phyloP scores from a whole-genome alignment of 2,329 filamentous ascomycete genomes.

The Cladosporium phlei region DNA sequence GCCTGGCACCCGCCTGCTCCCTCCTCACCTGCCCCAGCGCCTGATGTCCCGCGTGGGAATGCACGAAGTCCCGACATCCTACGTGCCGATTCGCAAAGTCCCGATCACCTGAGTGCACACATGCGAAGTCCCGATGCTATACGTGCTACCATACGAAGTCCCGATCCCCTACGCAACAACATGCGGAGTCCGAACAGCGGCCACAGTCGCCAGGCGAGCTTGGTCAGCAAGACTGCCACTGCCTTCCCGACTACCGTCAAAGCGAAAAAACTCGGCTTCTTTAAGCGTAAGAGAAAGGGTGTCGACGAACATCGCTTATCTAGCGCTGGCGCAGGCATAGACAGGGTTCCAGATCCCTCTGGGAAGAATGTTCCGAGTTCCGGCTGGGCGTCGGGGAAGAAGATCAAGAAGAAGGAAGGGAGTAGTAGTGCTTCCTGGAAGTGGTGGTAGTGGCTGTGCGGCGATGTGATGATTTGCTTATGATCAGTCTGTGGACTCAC shows the following conservation, averaged over 20 bases:
- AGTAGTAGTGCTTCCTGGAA: background rate
- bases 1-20: conserved; percentile 32
- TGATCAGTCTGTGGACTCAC: no score
- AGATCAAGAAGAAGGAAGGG: conserved; percentile 4
- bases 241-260: conserved; percentile 23
- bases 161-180: no score
- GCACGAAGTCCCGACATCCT: background rate
- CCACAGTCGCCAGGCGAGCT: conserved; percentile 5
- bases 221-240: conserved; percentile 13
- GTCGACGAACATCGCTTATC: background rate
- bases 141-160: no score
- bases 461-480: conserved; percentile 11
- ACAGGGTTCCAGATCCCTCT: no score
- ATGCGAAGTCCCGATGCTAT: no score
- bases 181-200: background rate
- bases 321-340: no score
- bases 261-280: conserved; percentile 27
- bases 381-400: conserved; percentile 7
- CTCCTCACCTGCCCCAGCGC: conserved; percentile 7
- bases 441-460: conserved; percentile 2
- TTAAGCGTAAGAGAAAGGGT: conserved; percentile 15
- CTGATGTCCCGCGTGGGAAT: background rate
- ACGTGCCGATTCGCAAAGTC: no score
- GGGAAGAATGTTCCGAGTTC: background rate
- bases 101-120: no score